Evolutionary conservation across 2,329 filamentous ascomycete genomes (phyloP).

Genomic region (Trichoderma simmonsii): DNA sequence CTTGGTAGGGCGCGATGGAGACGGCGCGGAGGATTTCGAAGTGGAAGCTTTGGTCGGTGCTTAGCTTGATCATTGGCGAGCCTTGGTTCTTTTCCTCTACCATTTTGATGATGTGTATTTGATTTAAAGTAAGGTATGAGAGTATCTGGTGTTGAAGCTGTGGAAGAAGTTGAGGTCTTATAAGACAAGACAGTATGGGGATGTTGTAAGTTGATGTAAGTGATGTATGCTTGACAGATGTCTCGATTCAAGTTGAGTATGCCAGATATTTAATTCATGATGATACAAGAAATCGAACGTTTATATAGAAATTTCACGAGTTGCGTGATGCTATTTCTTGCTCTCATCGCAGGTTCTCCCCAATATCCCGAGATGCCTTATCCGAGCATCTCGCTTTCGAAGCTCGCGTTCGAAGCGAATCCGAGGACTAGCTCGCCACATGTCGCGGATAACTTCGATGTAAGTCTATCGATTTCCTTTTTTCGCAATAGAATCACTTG

Average conservation of each 20-base stretch:
- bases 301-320: neutral
- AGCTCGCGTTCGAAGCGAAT: neutral
- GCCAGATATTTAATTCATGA: neutral
- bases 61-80: conserved; percentile 23
- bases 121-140: neutral
- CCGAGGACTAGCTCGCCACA: neutral
- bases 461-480: neutral
- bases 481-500: neutral
- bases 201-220: neutral
- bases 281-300: neutral
- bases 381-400: no score
- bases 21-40: conserved; percentile 28
- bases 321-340: neutral
- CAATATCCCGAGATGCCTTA: neutral
- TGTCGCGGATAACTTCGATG: neutral
- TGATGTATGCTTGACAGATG: neutral
- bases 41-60: conserved; percentile 25
- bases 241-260: neutral
- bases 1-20: conserved; percentile 23
- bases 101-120: neutral
- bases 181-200: neutral
- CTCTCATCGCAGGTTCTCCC: neutral
- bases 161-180: no score
- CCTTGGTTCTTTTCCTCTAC: neutral
- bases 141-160: neutral